Evolutionary conservation across 257 asterid species (phyloP).

Genomic region (Plectranthus barbatus): DNA sequence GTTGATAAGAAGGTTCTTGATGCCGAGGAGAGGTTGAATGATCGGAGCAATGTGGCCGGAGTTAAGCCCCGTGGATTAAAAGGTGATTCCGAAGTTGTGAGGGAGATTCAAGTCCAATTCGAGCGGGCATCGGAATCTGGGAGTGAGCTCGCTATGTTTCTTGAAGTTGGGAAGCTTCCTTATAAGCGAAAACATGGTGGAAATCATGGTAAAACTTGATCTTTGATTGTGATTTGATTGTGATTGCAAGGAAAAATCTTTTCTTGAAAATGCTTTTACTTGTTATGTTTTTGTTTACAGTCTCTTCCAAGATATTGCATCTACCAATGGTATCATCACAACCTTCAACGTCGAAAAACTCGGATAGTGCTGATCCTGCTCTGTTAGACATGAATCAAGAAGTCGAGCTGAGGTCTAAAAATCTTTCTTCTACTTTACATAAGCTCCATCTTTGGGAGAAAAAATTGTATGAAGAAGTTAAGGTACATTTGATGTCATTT

Average conservation of each 20-base stretch:
- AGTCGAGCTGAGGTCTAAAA: conserved; percentile 53
- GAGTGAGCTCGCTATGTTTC: conserved; percentile 59
- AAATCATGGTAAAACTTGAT: conserved; percentile 50
- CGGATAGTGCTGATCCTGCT: conserved; percentile 43
- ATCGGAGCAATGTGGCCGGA: conserved; percentile 41
- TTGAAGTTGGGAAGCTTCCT: conserved; percentile 86
- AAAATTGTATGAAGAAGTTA: conserved; percentile 88
- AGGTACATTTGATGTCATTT: conserved; percentile 37
- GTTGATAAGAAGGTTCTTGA: conserved; percentile 85
- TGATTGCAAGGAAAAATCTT: neutral
- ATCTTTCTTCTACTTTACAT: conserved; percentile 80
- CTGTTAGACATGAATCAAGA: conserved; percentile 45
- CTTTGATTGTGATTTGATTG: conserved; percentile 15
- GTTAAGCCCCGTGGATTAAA: conserved; percentile 48
- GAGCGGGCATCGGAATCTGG: conserved; percentile 77
- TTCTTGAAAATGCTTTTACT: neutral
- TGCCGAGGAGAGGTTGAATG: conserved; percentile 43
- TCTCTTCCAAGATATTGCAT: conserved; percentile 74
- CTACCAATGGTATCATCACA: conserved; percentile 48
- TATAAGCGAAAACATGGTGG: conserved; percentile 68
- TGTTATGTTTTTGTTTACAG: conserved; percentile 34
- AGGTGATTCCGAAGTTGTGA: conserved; percentile 67
- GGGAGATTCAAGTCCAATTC: conserved; percentile 71
- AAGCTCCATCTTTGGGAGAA: conserved; percentile 95
- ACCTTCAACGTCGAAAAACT: conserved; percentile 50